Evolutionary conservation across 129 eudicot genomes (phyloP).

Genomic region (Artemisia argyi): DNA sequence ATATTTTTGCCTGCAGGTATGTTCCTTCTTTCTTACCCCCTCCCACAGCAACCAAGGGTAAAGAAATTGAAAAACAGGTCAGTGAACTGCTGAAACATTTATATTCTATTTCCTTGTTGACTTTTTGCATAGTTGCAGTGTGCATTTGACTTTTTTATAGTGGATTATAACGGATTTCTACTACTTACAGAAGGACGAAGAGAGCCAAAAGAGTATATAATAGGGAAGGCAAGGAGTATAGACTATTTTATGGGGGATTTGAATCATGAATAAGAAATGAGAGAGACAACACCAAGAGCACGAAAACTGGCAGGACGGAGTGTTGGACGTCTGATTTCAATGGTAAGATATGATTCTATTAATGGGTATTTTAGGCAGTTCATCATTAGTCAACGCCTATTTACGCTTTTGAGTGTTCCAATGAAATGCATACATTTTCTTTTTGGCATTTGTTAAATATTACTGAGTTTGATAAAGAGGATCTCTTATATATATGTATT

Average conservation of each 20-base stretch:
- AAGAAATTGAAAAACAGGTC: no score
- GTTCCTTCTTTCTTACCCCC: no score
- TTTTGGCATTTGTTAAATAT: conserved; percentile 34
- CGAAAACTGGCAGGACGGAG: conserved; percentile 78
- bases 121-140: no score
- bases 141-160: not conserved
- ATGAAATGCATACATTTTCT: no score
- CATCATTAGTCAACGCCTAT: no score
- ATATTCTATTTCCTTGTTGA: no score
- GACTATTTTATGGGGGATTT: conserved; percentile 96
- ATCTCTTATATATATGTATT: conserved; percentile 27
- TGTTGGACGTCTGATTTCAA: conserved; percentile 58
- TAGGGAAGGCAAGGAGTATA: conserved; percentile 80
- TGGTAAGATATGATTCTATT: conserved; percentile 46
- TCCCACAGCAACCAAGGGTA: no score
- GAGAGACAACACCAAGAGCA: conserved; percentile 92
- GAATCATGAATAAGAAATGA: conserved; percentile 90
- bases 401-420: conserved; percentile 33
- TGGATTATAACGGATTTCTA: conserved; percentile 6
- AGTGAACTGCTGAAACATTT: no score
- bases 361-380: not conserved
- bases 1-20: no score
- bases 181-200: conserved; percentile 59
- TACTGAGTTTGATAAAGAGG: conserved; percentile 61
- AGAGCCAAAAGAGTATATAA: conserved; percentile 85